phyloP scores from a whole-genome alignment of 2,329 filamentous ascomycete species.

The Alternaria atra region DNA sequence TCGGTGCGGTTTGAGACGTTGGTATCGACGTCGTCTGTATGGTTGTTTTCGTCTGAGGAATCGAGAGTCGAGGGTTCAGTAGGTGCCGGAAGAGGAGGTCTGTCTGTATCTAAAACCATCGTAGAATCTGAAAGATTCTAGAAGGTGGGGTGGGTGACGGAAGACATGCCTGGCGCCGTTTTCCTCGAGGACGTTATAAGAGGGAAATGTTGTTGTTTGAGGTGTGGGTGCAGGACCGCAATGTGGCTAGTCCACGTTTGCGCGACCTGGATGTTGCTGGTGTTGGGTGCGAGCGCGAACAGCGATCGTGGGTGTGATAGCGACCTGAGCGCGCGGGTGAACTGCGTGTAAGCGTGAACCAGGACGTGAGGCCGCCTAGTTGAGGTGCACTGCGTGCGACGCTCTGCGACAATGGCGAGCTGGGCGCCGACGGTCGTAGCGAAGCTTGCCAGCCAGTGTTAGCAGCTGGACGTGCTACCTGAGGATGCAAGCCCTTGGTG shows the following conservation, averaged over 20 bases:
- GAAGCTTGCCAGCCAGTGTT: conserved; percentile 20
- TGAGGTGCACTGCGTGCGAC: conserved; percentile 14
- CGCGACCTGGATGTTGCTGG: conserved; percentile 27
- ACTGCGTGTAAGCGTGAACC: conserved; percentile 1
- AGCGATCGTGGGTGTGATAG: conserved; percentile 14
- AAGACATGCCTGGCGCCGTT: conserved; percentile 43
- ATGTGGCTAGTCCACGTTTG: conserved; percentile 39
- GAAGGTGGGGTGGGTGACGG: conserved; percentile 34
- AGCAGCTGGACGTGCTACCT: conserved; percentile 7
- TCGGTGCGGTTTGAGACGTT: conserved; percentile 75
- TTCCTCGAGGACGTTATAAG: conserved; percentile 19
- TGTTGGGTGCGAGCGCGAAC: conserved; percentile 14
- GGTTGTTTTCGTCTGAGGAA: conserved; percentile 63
- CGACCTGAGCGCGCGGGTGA: conserved; percentile 4
- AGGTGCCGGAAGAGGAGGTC: conserved; percentile 77
- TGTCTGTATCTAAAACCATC: conserved; percentile 57
- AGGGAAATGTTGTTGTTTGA: conserved; percentile 6
- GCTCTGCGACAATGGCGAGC: conserved; percentile 23
- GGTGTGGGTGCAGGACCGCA: conserved; percentile 22
- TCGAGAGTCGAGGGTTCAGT: conserved; percentile 75
- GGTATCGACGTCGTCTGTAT: conserved; percentile 65
- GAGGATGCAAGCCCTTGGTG: background rate
- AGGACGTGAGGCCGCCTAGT: conserved; percentile 1
- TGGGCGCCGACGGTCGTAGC: conserved; percentile 23
- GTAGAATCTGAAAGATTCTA: conserved; percentile 44